Evolutionary conservation across 2,329 filamentous ascomycete species (phyloP).

Genomic region (Xylaria sp.): DNA sequence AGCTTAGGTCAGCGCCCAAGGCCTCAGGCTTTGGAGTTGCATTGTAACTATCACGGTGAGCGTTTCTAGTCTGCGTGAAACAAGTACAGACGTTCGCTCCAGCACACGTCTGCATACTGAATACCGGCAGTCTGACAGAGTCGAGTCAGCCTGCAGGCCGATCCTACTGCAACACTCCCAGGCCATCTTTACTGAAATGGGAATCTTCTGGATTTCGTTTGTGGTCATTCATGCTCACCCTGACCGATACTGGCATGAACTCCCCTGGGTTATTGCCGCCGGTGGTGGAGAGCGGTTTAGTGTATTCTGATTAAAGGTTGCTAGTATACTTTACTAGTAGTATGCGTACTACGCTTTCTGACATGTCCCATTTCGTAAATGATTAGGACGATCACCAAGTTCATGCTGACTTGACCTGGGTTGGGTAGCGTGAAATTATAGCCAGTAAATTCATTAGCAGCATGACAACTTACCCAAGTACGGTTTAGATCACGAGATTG

Average conservation of each 20-base stretch:
- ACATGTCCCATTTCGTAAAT: background rate
- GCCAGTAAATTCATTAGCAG: constrained; percentile 1
- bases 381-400: constrained; percentile 1
- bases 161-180: constrained; percentile 31
- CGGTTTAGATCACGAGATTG: background rate
- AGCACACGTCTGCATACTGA: background rate
- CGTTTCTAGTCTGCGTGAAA: constrained; percentile 16
- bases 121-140: constrained; percentile 1
- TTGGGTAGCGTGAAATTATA: background rate
- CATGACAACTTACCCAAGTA: background rate
- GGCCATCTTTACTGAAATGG: constrained; percentile 28
- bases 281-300: background rate
- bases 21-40: background rate
- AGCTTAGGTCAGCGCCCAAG: constrained; percentile 20
- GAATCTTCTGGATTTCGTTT: constrained; percentile 34
- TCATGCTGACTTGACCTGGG: constrained; percentile 7
- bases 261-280: background rate
- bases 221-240: constrained; percentile 25
- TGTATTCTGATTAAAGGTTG: background rate
- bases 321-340: background rate
- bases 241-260: constrained; percentile 8
- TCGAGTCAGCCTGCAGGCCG: constrained; percentile 21
- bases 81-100: background rate
- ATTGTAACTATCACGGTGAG: background rate
- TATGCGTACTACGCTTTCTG: background rate